phyloP scores from a whole-genome alignment of 768 basidiomycete genomes.

The Termitomyces sp. region DNA sequence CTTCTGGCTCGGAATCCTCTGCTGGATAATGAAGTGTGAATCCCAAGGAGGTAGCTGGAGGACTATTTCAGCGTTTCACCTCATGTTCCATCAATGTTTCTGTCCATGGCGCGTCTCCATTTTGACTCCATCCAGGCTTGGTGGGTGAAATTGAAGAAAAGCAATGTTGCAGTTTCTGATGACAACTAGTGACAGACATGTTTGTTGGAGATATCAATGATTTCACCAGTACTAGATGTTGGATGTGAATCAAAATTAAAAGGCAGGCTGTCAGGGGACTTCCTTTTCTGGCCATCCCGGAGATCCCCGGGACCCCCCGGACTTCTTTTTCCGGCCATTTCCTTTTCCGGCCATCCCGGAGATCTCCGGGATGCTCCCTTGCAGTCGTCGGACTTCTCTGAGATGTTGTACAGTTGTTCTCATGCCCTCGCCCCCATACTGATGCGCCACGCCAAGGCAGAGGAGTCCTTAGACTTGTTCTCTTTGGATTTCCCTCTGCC shows the following conservation, averaged over 20 bases:
- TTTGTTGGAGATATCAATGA: not conserved
- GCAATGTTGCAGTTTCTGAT: slow-evolving; percentile 24
- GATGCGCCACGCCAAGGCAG: too few relatives aligned
- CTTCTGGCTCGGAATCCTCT: slow-evolving; percentile 23
- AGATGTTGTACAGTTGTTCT: too few relatives aligned
- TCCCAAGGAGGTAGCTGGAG: slow-evolving; percentile 16
- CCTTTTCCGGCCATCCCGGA: too few relatives aligned
- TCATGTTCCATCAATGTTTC: slow-evolving; percentile 10
- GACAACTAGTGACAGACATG: slow-evolving; percentile 11
- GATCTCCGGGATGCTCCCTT: too few relatives aligned
- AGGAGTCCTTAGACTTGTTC: too few relatives aligned
- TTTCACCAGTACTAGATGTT: not conserved
- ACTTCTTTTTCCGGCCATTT: too few relatives aligned
- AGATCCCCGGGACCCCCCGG: too few relatives aligned
- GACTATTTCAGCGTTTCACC: slow-evolving; percentile 19
- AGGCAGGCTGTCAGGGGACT: too few relatives aligned
- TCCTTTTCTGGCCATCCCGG: too few relatives aligned
- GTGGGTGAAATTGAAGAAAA: slow-evolving; percentile 25
- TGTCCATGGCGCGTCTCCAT: slow-evolving; percentile 20
- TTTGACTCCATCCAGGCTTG: slow-evolving; percentile 17
- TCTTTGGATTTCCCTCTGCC: too few relatives aligned
- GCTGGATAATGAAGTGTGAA: slow-evolving; percentile 17
- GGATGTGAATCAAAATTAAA: not conserved
- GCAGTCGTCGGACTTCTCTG: too few relatives aligned
- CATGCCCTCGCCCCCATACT: too few relatives aligned